phyloP scores from a whole-genome alignment of 257 asterid species.

The Paraleonurus japonicus region DNA sequence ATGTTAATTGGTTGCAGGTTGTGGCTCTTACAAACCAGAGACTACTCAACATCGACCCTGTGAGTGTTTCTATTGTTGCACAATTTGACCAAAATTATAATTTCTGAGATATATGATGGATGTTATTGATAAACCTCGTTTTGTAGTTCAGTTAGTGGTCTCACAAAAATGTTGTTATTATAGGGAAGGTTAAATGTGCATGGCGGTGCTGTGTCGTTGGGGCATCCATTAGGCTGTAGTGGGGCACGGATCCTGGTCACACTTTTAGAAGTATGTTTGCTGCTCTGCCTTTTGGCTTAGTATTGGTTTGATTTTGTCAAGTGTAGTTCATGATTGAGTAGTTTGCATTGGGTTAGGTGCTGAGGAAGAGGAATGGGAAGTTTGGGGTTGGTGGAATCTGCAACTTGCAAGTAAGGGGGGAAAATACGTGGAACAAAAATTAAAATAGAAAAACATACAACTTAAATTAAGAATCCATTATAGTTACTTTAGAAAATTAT shows the following conservation, averaged over 20 bases:
- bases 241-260: constrained; percentile 94
- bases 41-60: constrained; percentile 67
- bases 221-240: constrained; percentile 95
- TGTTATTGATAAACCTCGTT: too few relatives aligned
- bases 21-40: constrained; percentile 88
- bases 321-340: constrained; percentile 2
- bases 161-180: constrained; percentile 15
- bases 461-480: too few relatives aligned
- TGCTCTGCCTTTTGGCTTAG: constrained; percentile 2
- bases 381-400: constrained; percentile 90
- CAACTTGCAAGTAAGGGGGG: too few relatives aligned
- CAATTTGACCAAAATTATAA: background rate
- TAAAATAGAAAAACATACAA: too few relatives aligned
- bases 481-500: too few relatives aligned
- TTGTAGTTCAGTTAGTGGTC: too few relatives aligned
- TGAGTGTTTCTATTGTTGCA: constrained; percentile 34
- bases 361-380: constrained; percentile 65
- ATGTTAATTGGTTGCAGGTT: constrained; percentile 52
- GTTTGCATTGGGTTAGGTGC: constrained; percentile 42
- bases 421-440: too few relatives aligned
- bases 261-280: constrained; percentile 78
- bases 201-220: constrained; percentile 93
- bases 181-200: constrained; percentile 76
- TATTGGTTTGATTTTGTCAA: background rate
- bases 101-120: background rate